Conservation (phyloP, 2,329 filamentous ascomycete species). For the Botrytis fragariae region DNA sequence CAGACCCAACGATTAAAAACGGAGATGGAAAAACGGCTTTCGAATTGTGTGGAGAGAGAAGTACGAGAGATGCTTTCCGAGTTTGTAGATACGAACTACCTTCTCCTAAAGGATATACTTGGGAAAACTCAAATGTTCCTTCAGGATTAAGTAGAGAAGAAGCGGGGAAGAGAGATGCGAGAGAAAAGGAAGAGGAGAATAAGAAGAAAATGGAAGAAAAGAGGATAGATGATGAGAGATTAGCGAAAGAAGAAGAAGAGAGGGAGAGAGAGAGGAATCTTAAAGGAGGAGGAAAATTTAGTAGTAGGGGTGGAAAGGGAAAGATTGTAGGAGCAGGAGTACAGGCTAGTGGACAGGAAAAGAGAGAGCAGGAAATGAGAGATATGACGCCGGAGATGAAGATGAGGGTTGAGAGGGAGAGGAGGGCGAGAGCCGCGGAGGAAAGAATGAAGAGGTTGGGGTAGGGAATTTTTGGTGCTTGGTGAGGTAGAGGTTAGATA, state of each 20-base stretch:
- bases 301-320: constrained; percentile 44
- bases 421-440: constrained; percentile 87
- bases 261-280: constrained; percentile 43
- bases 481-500: neutral
- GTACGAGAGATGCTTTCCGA: constrained; percentile 87
- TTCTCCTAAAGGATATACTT: constrained; percentile 41
- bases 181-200: constrained; percentile 67
- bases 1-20: constrained; percentile 70
- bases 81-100: constrained; percentile 74
- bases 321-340: constrained; percentile 44
- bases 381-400: constrained; percentile 87
- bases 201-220: constrained; percentile 68
- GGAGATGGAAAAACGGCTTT: constrained; percentile 81
- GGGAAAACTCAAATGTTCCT: constrained; percentile 74
- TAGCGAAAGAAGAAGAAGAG: constrained; percentile 53
- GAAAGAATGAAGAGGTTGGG: constrained; percentile 63
- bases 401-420: constrained; percentile 79
- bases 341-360: constrained; percentile 55
- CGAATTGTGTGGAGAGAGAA: constrained; percentile 79
- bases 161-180: constrained; percentile 64
- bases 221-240: constrained; percentile 64
- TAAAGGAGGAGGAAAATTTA: constrained; percentile 40
- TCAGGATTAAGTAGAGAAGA: constrained; percentile 67
- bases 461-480: neutral
- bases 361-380: constrained; percentile 76